phyloP scores from a whole-genome alignment of 1,284 basidiomycete species.

The Trichosporon ovoides region DNA sequence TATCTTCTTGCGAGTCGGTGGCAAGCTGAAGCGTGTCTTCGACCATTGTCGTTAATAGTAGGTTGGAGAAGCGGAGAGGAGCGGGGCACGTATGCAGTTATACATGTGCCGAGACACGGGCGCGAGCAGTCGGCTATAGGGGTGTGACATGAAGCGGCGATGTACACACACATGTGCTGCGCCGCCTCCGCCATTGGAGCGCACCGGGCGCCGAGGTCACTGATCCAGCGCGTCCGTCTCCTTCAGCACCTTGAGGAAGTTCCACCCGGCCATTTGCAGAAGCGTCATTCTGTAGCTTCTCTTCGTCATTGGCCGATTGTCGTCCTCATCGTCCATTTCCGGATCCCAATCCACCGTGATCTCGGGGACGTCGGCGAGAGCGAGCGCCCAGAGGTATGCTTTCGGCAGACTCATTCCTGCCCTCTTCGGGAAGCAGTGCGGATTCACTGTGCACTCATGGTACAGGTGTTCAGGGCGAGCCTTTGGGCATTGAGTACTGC shows the following conservation, averaged over 20 bases:
- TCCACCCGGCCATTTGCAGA: neutral
- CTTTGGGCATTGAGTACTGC: neutral
- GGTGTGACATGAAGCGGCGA: too few relatives aligned
- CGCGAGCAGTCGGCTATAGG: too few relatives aligned
- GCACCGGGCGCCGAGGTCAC: neutral
- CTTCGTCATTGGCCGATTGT: neutral
- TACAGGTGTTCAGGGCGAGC: neutral
- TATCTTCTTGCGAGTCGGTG: too few relatives aligned
- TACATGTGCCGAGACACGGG: too few relatives aligned
- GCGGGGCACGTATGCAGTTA: too few relatives aligned
- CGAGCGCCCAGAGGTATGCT: neutral
- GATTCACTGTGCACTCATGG: neutral
- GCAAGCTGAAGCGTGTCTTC: too few relatives aligned
- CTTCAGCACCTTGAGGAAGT: conserved; percentile 3
- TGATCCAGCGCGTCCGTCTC: neutral
- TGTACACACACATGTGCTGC: too few relatives aligned
- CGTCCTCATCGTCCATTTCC: neutral
- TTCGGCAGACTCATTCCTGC: neutral
- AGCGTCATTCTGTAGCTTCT: neutral
- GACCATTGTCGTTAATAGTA: too few relatives aligned
- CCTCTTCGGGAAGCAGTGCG: conserved; percentile 2
- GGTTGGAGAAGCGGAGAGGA: too few relatives aligned
- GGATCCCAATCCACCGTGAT: neutral
- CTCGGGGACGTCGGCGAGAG: neutral
- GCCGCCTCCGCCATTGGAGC: neutral